Conservation (phyloP, 768 basidiomycete species). For the Phylloporus scabripes region DNA sequence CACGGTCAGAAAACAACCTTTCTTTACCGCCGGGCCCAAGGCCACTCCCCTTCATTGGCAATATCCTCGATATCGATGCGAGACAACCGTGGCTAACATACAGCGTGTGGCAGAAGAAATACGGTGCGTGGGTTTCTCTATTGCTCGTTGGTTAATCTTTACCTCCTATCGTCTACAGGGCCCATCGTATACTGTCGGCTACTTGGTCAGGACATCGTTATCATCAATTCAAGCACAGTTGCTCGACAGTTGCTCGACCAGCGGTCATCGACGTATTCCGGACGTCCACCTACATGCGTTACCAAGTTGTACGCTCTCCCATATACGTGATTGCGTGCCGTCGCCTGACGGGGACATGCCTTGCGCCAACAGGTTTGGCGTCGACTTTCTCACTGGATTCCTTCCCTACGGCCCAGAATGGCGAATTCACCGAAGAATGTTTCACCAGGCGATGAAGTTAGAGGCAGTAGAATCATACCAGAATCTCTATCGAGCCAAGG, state of each 20-base stretch:
- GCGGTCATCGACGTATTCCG: slow-evolving; percentile 27
- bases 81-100: slow-evolving; percentile 26
- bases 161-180: slow-evolving; percentile 12
- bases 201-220: slow-evolving; percentile 22
- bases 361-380: slow-evolving; percentile 18
- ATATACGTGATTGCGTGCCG: neutral
- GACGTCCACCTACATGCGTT: slow-evolving; percentile 18
- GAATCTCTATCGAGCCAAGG: slow-evolving; percentile 20
- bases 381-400: slow-evolving; percentile 28
- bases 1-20: slow-evolving; percentile 4
- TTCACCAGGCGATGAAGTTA: slow-evolving; percentile 23
- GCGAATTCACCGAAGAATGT: slow-evolving; percentile 26
- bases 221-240: slow-evolving; percentile 24
- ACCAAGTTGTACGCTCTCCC: slow-evolving; percentile 19
- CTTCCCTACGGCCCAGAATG: slow-evolving; percentile 26
- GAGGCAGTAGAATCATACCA: slow-evolving; percentile 19
- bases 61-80: slow-evolving; percentile 20
- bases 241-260: slow-evolving; percentile 28
- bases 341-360: neutral
- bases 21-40: slow-evolving; percentile 22
- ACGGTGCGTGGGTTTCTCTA: slow-evolving; percentile 13
- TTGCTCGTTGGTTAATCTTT: neutral
- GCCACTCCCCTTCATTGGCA: slow-evolving; percentile 22
- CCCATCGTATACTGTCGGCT: slow-evolving; percentile 26
- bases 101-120: slow-evolving; percentile 25